phyloP scores from a whole-genome alignment of 2,329 filamentous ascomycete species.

The Hypoxylon sp. region DNA sequence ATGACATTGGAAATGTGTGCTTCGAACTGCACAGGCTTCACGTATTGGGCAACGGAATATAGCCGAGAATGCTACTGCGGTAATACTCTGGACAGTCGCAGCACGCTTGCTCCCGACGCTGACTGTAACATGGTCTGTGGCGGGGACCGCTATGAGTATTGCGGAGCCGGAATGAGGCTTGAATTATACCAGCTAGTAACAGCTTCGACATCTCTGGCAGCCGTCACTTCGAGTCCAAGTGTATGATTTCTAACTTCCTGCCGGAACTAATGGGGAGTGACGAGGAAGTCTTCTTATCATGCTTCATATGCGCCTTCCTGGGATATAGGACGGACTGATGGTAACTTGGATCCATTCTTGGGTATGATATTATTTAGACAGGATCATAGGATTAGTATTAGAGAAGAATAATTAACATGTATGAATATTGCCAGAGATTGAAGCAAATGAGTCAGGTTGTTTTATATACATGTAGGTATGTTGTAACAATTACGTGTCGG shows the following conservation, averaged over 20 bases:
- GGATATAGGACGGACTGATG: neutral
- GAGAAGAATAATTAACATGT: neutral
- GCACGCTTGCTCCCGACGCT: constrained; percentile 51
- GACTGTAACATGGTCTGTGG: constrained; percentile 58
- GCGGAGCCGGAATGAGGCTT: constrained; percentile 57
- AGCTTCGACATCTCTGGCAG: constrained; percentile 26
- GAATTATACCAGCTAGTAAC: constrained; percentile 55
- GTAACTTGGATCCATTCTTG: neutral
- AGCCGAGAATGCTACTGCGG: constrained; percentile 61
- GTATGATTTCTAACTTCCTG: neutral
- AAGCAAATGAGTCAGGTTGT: neutral
- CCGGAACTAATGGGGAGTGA: neutral
- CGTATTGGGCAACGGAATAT: constrained; percentile 59
- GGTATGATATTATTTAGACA: neutral
- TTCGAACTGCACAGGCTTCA: constrained; percentile 55
- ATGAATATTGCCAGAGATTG: neutral
- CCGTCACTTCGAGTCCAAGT: constrained; percentile 19
- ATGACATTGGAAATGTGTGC: constrained; percentile 60
- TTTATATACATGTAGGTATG: too few relatives aligned
- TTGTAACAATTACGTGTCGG: neutral
- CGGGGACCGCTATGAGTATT: constrained; percentile 57
- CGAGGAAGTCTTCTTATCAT: neutral
- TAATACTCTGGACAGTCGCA: constrained; percentile 54
- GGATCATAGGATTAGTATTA: neutral
- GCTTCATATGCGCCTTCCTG: neutral